These are phyloP conservation scores for Chaetomium fimeti DNA, from an alignment of 495 filamentous ascomycete genomes.

Conservation along the genomic window DNA sequence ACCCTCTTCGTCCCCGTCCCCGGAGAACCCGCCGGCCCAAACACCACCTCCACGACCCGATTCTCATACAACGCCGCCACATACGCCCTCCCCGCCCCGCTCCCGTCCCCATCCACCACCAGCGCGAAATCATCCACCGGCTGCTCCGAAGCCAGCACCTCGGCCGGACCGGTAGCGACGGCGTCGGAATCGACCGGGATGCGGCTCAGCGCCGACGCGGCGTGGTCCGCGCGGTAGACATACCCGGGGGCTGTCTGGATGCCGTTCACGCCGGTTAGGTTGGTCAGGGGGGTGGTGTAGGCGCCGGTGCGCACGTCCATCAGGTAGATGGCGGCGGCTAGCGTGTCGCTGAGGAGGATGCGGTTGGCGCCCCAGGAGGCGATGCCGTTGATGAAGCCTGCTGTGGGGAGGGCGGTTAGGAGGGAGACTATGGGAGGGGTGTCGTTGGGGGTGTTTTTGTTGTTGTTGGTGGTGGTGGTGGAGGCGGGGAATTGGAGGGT, in stretches of 20 bases:
- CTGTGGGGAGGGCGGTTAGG: constrained; percentile 42
- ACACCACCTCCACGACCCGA: not conserved
- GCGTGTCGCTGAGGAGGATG: constrained; percentile 36
- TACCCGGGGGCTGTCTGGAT: constrained; percentile 34
- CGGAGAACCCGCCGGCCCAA: not conserved
- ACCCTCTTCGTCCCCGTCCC: not conserved
- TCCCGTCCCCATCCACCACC: not conserved
- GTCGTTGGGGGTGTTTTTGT: not conserved
- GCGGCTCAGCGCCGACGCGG: constrained; percentile 13
- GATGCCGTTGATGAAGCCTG: constrained; percentile 45
- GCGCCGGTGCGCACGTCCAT: constrained; percentile 19
- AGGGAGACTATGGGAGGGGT: not conserved
- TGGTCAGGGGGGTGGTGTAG: constrained; percentile 16
- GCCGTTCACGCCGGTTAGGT: constrained; percentile 43
- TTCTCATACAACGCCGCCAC: constrained; percentile 4
- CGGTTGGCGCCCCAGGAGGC: constrained; percentile 22
- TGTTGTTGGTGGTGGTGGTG: not conserved
- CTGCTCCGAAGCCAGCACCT: constrained; percentile 12
- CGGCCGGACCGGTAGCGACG: constrained; percentile 16
- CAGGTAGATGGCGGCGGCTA: constrained; percentile 15
- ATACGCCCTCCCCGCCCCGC: constrained; percentile 6
- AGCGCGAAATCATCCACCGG: constrained; percentile 13
- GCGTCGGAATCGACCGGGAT: constrained; percentile 17
- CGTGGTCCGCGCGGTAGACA: constrained; percentile 43
- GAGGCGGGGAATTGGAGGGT: constrained; percentile 36